Conservation (phyloP, 1,284 basidiomycete genomes). For the Meira miltonrushii region DNA sequence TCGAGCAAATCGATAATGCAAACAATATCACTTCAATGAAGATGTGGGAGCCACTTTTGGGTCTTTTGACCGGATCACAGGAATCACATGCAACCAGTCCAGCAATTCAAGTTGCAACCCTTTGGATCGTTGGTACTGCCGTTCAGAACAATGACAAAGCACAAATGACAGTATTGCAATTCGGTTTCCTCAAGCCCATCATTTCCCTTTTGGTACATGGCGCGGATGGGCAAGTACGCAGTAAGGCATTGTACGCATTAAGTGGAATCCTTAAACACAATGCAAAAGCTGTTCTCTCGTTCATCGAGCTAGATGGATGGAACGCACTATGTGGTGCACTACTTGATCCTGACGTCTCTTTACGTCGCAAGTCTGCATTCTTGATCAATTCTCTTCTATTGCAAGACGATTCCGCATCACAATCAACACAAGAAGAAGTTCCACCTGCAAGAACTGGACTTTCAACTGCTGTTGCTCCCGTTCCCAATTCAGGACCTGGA, state of each 20-base stretch:
- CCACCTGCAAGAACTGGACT: conserved; percentile 53
- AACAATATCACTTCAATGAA: conserved; percentile 79
- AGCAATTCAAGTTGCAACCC: conserved; percentile 64
- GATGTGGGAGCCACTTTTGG: conserved; percentile 78
- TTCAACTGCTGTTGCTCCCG: conserved; percentile 56
- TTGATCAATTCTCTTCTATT: conserved; percentile 72
- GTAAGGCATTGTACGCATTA: conserved; percentile 81
- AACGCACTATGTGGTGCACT: conserved; percentile 62
- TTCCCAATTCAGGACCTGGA: conserved; percentile 54
- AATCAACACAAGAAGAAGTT: conserved; percentile 54
- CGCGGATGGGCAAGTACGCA: conserved; percentile 54
- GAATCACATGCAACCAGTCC: conserved; percentile 51
- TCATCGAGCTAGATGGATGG: conserved; percentile 67
- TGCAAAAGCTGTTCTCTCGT: conserved; percentile 62
- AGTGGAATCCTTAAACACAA: conserved; percentile 82
- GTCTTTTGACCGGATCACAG: conserved; percentile 58
- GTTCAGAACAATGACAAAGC: conserved; percentile 91
- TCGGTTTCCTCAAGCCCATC: conserved; percentile 60
- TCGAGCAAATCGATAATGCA: conserved; percentile 92
- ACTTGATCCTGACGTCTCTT: conserved; percentile 68
- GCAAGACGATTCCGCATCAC: conserved; percentile 54
- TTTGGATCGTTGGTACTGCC: conserved; percentile 92
- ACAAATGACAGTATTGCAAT: conserved; percentile 65
- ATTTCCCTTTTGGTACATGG: conserved; percentile 56
- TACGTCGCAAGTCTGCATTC: conserved; percentile 80